Evolutionary conservation across 2,329 filamentous ascomycete species (phyloP).

Genomic region (Fusarium luffae): DNA sequence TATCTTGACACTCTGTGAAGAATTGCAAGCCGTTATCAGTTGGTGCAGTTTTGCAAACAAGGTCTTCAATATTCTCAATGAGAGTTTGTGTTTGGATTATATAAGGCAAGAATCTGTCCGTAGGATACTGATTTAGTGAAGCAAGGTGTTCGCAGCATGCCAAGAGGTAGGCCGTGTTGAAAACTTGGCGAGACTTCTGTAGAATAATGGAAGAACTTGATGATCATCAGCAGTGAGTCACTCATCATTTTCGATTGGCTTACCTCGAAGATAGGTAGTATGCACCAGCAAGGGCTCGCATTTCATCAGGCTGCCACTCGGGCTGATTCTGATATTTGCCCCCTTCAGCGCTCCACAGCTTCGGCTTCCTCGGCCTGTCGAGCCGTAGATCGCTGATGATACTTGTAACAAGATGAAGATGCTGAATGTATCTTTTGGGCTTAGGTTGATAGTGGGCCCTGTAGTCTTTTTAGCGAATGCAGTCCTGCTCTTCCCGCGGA

Average conservation of each 20-base stretch:
- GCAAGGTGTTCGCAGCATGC: slow-evolving; percentile 43
- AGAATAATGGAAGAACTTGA: slow-evolving; percentile 48
- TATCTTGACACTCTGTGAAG: slow-evolving; percentile 11
- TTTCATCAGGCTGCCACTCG: slow-evolving; percentile 46
- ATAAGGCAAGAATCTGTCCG: slow-evolving; percentile 43
- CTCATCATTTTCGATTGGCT: rapidly evolving
- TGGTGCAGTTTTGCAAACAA: not conserved
- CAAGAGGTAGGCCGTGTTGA: slow-evolving; percentile 38
- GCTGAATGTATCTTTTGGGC: slow-evolving; percentile 45
- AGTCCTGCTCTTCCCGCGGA: rapidly evolving
- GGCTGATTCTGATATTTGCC: slow-evolving; percentile 29
- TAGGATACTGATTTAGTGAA: slow-evolving; percentile 11
- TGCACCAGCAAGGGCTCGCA: slow-evolving; percentile 44
- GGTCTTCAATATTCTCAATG: slow-evolving; percentile 43
- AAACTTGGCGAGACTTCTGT: slow-evolving; percentile 46
- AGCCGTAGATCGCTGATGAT: slow-evolving; percentile 49
- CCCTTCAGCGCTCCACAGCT: slow-evolving; percentile 43
- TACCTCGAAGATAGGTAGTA: slow-evolving; percentile 49
- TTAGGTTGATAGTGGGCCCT: slow-evolving; percentile 50
- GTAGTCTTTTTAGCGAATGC: not conserved
- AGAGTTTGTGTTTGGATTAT: slow-evolving; percentile 44
- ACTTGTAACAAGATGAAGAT: slow-evolving; percentile 46
- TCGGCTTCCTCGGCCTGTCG: slow-evolving; percentile 42
- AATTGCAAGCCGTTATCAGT: slow-evolving; percentile 5
- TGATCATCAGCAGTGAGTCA: slow-evolving; percentile 15